Percentiles rank a stretch among this genome's conserved stretches.
Evolutionary conservation across 768 basidiomycete species (phyloP).

Genomic region (Hypsizygus marmoreus): DNA sequence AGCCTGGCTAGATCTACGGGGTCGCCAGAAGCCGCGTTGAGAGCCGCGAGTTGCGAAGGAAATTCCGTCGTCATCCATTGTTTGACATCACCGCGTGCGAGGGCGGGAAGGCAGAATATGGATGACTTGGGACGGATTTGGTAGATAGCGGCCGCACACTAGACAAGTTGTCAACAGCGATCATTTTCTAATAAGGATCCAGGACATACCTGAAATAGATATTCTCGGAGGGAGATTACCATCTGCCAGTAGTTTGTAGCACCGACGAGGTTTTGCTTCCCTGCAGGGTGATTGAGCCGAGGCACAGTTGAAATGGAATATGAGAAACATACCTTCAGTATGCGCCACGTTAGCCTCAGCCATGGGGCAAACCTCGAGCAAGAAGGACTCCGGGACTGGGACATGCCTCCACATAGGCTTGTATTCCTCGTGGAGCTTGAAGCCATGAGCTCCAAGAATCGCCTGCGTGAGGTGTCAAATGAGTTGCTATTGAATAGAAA

Average conservation of each 20-base stretch:
- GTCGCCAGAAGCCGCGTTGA: constrained; percentile 1
- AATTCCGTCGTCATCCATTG: constrained; percentile 12
- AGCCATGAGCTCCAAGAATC: constrained; percentile 18
- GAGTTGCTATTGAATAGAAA: constrained; percentile 1
- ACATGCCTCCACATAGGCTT: constrained; percentile 16
- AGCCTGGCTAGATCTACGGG: background rate
- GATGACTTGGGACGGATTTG: constrained; percentile 8
- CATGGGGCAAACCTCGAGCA: constrained; percentile 12
- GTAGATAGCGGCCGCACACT: constrained; percentile 14
- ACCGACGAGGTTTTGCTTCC: constrained; percentile 14
- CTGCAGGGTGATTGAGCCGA: background rate
- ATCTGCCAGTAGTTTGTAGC: constrained; percentile 23
- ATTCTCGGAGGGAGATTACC: constrained; percentile 20
- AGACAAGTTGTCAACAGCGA: background rate
- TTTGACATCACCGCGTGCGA: constrained; percentile 7
- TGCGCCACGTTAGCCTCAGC: constrained; percentile 11
- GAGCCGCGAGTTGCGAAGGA: background rate
- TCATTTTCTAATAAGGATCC: background rate
- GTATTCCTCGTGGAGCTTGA: constrained; percentile 14
- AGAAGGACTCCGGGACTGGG: constrained; percentile 15
- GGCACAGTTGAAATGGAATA: background rate
- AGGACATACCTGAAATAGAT: constrained; percentile 20
- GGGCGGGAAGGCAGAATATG: constrained; percentile 15
- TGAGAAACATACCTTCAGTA: background rate
- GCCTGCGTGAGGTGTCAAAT: constrained; percentile 12